Conservation (phyloP, 1,139 yeast species). For the Spathaspora sp. region DNA sequence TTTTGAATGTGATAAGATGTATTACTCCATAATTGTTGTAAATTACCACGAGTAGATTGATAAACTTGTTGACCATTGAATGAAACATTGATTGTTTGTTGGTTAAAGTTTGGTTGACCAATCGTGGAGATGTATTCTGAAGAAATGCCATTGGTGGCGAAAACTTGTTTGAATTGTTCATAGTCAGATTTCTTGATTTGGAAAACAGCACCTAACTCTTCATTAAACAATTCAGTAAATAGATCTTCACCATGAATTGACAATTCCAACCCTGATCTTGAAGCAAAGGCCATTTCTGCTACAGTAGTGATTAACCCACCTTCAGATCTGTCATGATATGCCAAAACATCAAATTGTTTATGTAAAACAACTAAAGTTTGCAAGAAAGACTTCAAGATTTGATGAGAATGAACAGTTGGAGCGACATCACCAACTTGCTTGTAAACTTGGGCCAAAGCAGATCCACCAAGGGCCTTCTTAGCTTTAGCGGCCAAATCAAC, state of each 20-base stretch:
- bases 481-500: slow-evolving; percentile 74
- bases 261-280: slow-evolving; percentile 72
- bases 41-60: slow-evolving; percentile 58
- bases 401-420: slow-evolving; percentile 78
- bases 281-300: slow-evolving; percentile 96
- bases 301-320: slow-evolving; percentile 91
- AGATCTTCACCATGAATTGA: slow-evolving; percentile 39
- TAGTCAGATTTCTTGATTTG: slow-evolving; percentile 63
- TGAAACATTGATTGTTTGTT: slow-evolving; percentile 52
- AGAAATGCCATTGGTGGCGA: slow-evolving; percentile 59
- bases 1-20: slow-evolving; percentile 91
- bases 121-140: slow-evolving; percentile 53
- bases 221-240: slow-evolving; percentile 72
- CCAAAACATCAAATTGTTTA: slow-evolving; percentile 62
- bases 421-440: slow-evolving; percentile 78
- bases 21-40: slow-evolving; percentile 84
- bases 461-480: slow-evolving; percentile 77
- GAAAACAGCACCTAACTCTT: slow-evolving; percentile 96
- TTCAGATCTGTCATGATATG: slow-evolving; percentile 96
- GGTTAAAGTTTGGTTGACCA: slow-evolving; percentile 61
- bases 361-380: slow-evolving; percentile 72
- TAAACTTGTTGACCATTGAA: slow-evolving; percentile 50
- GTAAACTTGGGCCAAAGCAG: slow-evolving; percentile 93
- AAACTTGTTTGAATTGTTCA: slow-evolving; percentile 53
- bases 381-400: slow-evolving; percentile 65